phyloP scores from a whole-genome alignment of 2,329 filamentous ascomycete genomes.

The Pseudopyrenochaeta lycopersici region DNA sequence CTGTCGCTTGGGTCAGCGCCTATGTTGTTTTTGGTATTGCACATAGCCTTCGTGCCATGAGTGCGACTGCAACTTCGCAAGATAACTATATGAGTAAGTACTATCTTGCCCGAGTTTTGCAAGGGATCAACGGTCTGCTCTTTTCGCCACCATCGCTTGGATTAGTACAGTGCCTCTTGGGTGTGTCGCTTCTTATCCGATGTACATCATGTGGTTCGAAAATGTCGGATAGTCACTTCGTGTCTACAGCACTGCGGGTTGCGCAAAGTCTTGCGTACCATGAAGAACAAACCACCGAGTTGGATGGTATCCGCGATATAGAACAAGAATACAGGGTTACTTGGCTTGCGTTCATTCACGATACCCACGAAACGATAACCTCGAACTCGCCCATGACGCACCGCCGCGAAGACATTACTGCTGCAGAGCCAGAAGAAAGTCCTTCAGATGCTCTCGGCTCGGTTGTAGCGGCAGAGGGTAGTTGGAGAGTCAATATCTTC shows the following conservation, averaged over 20 bases:
- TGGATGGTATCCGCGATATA: conserved; percentile 8
- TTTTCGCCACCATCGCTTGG: conserved; percentile 24
- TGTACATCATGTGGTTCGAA: conserved; percentile 16
- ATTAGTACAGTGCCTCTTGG: conserved; percentile 34
- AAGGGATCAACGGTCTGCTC: conserved; percentile 20
- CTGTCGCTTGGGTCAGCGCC: conserved; percentile 32
- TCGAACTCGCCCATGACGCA: conserved; percentile 27
- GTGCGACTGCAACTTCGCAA: conserved; percentile 21
- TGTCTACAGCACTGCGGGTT: conserved; percentile 33
- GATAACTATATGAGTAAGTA: conserved; percentile 33
- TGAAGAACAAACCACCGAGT: conserved; percentile 9
- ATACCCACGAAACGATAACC: conserved; percentile 25
- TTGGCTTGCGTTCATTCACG: conserved; percentile 34
- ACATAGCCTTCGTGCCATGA: conserved; percentile 34
- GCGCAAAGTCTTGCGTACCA: conserved; percentile 30
- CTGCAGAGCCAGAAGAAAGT: conserved; percentile 11
- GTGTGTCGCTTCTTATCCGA: conserved; percentile 24
- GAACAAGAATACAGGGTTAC: conserved; percentile 33
- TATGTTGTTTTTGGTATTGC: conserved; percentile 38
- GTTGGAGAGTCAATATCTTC: conserved; percentile 33
- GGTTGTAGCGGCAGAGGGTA: conserved; percentile 28
- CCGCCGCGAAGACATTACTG: conserved; percentile 25
- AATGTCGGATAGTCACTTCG: conserved; percentile 20
- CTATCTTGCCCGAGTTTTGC: conserved; percentile 27
- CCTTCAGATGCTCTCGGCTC: conserved; percentile 19